Evolutionary conservation across 208 protist genomes (phyloP).

Genomic region (Polymyxa betae): DNA sequence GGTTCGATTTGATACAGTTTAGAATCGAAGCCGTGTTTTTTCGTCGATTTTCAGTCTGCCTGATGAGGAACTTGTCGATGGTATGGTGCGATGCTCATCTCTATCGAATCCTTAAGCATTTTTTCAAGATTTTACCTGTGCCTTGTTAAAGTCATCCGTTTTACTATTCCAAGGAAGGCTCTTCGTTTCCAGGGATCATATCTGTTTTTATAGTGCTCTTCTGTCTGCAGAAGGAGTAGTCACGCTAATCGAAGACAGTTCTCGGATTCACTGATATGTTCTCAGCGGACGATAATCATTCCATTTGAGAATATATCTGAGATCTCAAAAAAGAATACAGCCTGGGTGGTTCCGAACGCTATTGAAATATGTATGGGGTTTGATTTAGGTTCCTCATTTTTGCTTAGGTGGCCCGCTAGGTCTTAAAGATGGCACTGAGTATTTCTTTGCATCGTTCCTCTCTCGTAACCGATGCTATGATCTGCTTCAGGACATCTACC

Average conservation of each 20-base stretch:
- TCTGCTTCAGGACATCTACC: background rate
- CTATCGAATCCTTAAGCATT: background rate
- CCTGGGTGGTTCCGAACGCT: slow-evolving; percentile 48
- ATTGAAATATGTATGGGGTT: slow-evolving; percentile 12
- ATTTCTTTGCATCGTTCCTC: slow-evolving; percentile 28
- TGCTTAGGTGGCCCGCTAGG: background rate
- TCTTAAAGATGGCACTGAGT: background rate
- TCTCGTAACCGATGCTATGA: slow-evolving; percentile 13
- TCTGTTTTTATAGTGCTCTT: slow-evolving; percentile 42
- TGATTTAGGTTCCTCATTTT: no score
- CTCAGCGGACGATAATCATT: slow-evolving; percentile 17
- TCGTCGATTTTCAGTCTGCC: background rate
- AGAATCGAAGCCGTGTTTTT: background rate
- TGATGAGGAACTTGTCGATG: slow-evolving; percentile 41
- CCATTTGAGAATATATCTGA: background rate
- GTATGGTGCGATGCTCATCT: background rate
- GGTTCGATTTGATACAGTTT: no score
- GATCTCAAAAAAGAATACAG: slow-evolving; percentile 35
- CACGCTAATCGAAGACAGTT: background rate
- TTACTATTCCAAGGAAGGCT: slow-evolving; percentile 3
- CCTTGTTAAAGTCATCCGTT: slow-evolving; percentile 30
- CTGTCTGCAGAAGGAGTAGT: background rate
- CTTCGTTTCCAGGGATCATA: slow-evolving; percentile 29
- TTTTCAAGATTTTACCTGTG: slow-evolving; percentile 17
- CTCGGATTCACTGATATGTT: background rate